Conservation (phyloP, 768 basidiomycete genomes). For the Leccinum aurantiacum region DNA sequence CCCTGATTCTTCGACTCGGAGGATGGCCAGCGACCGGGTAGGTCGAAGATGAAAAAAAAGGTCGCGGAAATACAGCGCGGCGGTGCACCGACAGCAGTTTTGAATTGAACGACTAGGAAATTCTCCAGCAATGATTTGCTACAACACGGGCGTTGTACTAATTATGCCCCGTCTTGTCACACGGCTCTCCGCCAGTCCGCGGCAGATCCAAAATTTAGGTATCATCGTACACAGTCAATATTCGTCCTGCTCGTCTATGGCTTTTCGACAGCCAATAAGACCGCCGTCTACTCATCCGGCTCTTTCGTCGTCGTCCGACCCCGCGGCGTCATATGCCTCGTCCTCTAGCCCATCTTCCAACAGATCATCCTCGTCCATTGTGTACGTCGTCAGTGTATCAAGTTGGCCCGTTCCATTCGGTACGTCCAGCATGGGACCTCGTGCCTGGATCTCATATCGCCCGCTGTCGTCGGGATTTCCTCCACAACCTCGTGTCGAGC, state of each 20-base stretch:
- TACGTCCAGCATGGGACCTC: slow-evolving; percentile 46
- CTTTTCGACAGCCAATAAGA: slow-evolving; percentile 63
- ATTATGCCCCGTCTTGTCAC: slow-evolving; percentile 9
- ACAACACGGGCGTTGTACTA: slow-evolving; percentile 4
- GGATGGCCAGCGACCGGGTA: slow-evolving; percentile 2
- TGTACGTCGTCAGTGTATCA: slow-evolving; percentile 30
- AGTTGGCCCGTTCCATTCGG: slow-evolving; percentile 37
- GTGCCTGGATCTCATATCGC: slow-evolving; percentile 53
- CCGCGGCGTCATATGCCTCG: no score
- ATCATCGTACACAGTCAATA: slow-evolving; percentile 5
- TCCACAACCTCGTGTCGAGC: slow-evolving; percentile 3
- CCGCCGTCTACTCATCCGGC: slow-evolving; percentile 31
- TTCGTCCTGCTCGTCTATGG: slow-evolving; percentile 28
- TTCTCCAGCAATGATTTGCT: not conserved
- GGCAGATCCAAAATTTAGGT: not conserved
- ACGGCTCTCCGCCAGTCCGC: not conserved
- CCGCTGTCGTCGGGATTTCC: slow-evolving; percentile 52
- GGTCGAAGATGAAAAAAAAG: not conserved
- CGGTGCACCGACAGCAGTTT: not conserved
- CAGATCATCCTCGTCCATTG: no score
- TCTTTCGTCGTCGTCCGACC: slow-evolving; percentile 15
- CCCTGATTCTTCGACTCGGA: slow-evolving; percentile 13
- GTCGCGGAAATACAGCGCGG: slow-evolving; percentile 1
- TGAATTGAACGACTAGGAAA: not conserved
- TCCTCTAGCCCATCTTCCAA: no score